These are phyloP conservation scores for Phytopythium delawarense DNA, from an alignment of 352 stramenopile genomes.

Conservation along the genomic window DNA sequence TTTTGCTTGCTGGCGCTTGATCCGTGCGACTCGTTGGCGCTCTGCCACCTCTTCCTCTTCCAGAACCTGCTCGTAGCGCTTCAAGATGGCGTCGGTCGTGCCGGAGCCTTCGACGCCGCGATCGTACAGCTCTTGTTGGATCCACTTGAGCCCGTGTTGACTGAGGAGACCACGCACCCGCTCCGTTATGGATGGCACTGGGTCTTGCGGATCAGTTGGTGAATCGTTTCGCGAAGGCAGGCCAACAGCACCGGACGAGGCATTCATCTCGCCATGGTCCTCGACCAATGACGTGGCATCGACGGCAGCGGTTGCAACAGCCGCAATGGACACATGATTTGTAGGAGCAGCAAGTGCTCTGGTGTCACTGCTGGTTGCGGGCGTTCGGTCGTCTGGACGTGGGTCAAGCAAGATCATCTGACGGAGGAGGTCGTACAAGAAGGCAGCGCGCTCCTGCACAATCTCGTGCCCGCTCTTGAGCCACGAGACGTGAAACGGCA, in stretches of 20 bases:
- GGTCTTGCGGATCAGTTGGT: background rate
- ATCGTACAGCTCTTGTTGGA: slow-evolving; percentile 81
- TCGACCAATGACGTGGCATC: background rate
- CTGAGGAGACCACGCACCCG: slow-evolving; percentile 28
- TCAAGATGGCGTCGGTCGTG: slow-evolving; percentile 33
- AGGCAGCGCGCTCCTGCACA: slow-evolving; percentile 52
- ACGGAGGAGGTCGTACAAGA: slow-evolving; percentile 50
- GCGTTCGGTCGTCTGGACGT: background rate
- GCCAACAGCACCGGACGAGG: background rate
- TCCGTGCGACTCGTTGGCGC: background rate
- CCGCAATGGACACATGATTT: no score
- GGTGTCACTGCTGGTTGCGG: slow-evolving; percentile 4
- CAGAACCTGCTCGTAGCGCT: slow-evolving; percentile 38
- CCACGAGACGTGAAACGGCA: slow-evolving; percentile 48
- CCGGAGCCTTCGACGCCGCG: slow-evolving; percentile 59
- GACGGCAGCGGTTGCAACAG: background rate
- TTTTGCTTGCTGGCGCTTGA: slow-evolving; percentile 15
- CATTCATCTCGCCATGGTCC: background rate
- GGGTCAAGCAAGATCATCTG: slow-evolving; percentile 22
- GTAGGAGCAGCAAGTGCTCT: background rate
- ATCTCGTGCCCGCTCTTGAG: slow-evolving; percentile 76
- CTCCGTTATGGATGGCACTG: no score
- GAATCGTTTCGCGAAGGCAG: background rate
- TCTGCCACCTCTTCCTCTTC: slow-evolving; percentile 21
- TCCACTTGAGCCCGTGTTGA: slow-evolving; percentile 51